Conservation (phyloP, 441 rosid genomes). For the Adansonia madagascariensis region DNA sequence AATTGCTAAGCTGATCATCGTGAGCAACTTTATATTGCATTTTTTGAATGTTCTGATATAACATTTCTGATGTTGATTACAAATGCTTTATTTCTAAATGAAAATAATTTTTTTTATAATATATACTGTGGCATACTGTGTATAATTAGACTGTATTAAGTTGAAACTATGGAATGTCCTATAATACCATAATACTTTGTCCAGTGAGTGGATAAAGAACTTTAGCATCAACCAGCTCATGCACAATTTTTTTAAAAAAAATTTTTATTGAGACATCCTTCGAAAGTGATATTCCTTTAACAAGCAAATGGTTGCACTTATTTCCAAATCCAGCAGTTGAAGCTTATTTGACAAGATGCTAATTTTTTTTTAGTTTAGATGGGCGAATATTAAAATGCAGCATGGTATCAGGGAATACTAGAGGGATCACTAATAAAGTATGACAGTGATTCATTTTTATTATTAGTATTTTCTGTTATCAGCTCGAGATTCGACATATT, state of each 20-base stretch:
- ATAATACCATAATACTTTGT: not conserved
- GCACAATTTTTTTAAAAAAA: not conserved
- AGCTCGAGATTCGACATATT: not conserved
- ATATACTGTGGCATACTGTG: not conserved
- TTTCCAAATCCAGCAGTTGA: slow-evolving; percentile 6
- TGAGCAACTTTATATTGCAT: not conserved
- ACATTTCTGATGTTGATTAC: not conserved
- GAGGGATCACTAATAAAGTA: not conserved
- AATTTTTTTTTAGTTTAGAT: not conserved
- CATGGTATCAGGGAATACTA: not conserved
- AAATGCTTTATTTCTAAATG: not conserved
- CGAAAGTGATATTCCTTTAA: not conserved
- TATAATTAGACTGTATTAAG: not conserved
- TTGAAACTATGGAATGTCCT: not conserved
- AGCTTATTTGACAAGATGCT: not conserved
- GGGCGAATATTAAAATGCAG: not conserved
- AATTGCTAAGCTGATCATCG: not conserved
- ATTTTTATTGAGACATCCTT: not conserved
- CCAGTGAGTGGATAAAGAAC: not conserved
- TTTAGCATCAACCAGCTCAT: not conserved
- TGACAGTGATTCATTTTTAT: not conserved
- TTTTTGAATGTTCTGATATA: not conserved
- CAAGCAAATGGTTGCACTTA: not conserved
- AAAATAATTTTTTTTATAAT: not conserved
- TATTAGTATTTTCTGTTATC: not conserved